A percentile compares a stretch with the other conserved stretches of the same genome.
These are phyloP conservation scores for Cucumis cinereus DNA, from an alignment of 306 rosid genomes.

Conservation along the genomic window DNA sequence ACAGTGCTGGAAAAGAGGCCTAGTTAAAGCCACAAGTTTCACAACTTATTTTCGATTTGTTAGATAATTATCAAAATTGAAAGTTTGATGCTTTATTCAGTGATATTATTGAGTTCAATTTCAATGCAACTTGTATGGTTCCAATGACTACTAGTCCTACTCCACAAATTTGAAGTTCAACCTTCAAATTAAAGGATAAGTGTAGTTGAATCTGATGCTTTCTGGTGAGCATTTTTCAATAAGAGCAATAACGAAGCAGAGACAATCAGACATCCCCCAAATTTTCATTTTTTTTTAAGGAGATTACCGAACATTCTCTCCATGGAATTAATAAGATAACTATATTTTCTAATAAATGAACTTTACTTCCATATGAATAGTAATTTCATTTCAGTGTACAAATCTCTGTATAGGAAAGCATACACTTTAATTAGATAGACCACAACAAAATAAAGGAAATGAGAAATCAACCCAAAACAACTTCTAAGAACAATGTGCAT, in stretches of 20 bases:
- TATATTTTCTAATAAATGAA: not conserved
- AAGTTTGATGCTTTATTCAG: not conserved
- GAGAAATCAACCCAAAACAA: not conserved
- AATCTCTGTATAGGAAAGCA: not conserved
- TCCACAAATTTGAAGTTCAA: not conserved
- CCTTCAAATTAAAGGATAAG: not conserved
- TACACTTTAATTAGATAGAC: not conserved
- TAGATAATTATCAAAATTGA: not conserved
- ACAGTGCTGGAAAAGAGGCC: not conserved
- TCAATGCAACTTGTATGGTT: not conserved
- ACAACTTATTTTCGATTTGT: not conserved
- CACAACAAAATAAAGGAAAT: not conserved
- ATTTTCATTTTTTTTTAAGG: not conserved
- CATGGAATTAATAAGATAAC: not conserved
- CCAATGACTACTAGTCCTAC: not conserved
- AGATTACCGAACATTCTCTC: not conserved
- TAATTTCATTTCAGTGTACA: not conserved
- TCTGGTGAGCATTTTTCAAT: not conserved
- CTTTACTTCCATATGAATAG: not conserved
- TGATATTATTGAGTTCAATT: not conserved
- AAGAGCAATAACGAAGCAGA: not conserved
- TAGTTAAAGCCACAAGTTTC: not conserved
- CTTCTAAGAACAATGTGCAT: not conserved
- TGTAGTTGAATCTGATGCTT: not conserved
- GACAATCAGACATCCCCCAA: not conserved